Evolutionary conservation across 805 yeast species (phyloP).

Genomic region (Suhomyces sp.): DNA sequence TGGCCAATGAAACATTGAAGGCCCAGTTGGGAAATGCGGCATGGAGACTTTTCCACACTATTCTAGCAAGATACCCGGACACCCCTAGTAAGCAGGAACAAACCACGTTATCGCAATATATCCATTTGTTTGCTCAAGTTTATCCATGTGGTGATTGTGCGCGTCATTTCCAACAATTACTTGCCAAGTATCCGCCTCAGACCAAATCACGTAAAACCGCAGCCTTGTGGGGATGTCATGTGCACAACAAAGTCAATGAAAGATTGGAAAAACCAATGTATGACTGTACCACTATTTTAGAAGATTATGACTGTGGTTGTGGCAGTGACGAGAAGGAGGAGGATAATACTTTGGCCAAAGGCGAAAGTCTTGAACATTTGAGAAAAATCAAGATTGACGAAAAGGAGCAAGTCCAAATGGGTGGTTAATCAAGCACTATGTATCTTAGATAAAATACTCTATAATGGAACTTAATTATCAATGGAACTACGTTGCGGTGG

Average conservation of each 20-base stretch:
- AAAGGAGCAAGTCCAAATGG: slow-evolving; percentile 33
- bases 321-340: slow-evolving; percentile 64
- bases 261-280: slow-evolving; percentile 65
- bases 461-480: too few species aligned
- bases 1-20: slow-evolving; percentile 79
- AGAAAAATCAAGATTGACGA: slow-evolving; percentile 45
- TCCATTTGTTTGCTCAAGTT: slow-evolving; percentile 79
- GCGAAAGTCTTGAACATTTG: slow-evolving; percentile 38
- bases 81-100: slow-evolving; percentile 64
- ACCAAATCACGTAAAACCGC: slow-evolving; percentile 72
- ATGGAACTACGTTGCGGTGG: too few species aligned
- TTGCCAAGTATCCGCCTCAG: slow-evolving; percentile 81
- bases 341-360: slow-evolving; percentile 37
- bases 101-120: slow-evolving; percentile 58
- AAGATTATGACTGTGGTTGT: slow-evolving; percentile 96
- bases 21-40: slow-evolving; percentile 89
- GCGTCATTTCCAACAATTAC: slow-evolving; percentile 72
- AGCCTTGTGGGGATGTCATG: slow-evolving; percentile 93
- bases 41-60: slow-evolving; percentile 89
- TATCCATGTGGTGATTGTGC: slow-evolving; percentile 99
- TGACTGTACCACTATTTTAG: slow-evolving; percentile 82
- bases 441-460: too few species aligned
- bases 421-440: not conserved
- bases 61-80: slow-evolving; percentile 89
- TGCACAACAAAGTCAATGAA: slow-evolving; percentile 84